Percentiles rank a stretch among this genome's conserved stretches.
phyloP scores from a whole-genome alignment of 257 asterid species.

The Ilex asprella region DNA sequence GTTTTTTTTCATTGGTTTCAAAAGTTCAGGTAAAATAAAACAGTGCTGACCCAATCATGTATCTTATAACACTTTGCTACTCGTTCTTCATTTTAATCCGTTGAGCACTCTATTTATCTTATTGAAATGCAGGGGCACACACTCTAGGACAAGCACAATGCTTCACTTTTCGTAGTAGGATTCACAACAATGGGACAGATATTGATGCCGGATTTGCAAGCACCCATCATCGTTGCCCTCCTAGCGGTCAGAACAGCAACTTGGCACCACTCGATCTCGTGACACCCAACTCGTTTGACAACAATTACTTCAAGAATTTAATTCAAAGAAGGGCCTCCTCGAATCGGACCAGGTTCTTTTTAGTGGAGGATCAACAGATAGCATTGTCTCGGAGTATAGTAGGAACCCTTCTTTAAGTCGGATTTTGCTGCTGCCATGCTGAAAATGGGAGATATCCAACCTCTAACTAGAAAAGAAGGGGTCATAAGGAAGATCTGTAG shows the following conservation, averaged over 20 bases:
- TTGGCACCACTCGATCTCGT: conserved; percentile 31
- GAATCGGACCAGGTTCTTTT: conserved; percentile 24
- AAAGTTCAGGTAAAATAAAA: too few species aligned
- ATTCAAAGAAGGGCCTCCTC: conserved; percentile 20
- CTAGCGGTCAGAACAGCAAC: conserved; percentile 10
- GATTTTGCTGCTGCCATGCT: conserved; percentile 23
- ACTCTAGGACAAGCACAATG: conserved; percentile 34
- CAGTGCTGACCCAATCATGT: too few species aligned
- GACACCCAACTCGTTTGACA: conserved; percentile 18
- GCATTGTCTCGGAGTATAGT: conserved; percentile 13
- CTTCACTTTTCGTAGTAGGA: conserved; percentile 9
- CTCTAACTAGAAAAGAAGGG: conserved; percentile 21
- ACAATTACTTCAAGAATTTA: conserved; percentile 18
- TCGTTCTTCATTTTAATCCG: too few species aligned
- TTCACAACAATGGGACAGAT: conserved; percentile 23
- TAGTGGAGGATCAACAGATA: too few species aligned
- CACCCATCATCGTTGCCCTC: conserved; percentile 22
- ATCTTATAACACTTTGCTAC: too few species aligned
- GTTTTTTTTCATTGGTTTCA: background rate
- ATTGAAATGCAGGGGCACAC: conserved; percentile 20
- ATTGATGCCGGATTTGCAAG: conserved; percentile 33
- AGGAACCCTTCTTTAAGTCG: conserved; percentile 8
- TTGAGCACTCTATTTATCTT: too few species aligned
- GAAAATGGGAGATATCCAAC: conserved; percentile 26
- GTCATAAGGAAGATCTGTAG: conserved; percentile 26